These are phyloP conservation scores for Rhizophora apiculata DNA, from an alignment of 345 rosid genomes.

Conservation along the genomic window DNA sequence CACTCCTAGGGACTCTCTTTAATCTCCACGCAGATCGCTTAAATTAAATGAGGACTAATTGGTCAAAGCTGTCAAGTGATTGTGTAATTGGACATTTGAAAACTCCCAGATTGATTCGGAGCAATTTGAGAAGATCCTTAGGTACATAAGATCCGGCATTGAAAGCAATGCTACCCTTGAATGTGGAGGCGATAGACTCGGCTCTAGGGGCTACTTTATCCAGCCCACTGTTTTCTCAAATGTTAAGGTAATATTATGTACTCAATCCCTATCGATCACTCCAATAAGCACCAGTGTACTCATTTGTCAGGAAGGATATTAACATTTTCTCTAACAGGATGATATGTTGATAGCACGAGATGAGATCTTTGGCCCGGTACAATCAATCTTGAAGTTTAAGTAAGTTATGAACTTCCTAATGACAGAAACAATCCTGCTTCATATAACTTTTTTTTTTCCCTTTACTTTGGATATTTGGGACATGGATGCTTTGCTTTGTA, in stretches of 20 bases:
- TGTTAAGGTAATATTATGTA: constrained; percentile 47
- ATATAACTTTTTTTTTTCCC: too few relatives aligned
- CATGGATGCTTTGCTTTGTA: background rate
- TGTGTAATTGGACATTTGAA: background rate
- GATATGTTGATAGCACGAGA: constrained; percentile 88
- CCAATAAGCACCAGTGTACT: background rate
- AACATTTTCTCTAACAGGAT: constrained; percentile 43
- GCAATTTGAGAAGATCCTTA: constrained; percentile 71
- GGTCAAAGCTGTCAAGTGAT: background rate
- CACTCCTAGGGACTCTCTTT: background rate
- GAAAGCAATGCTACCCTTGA: constrained; percentile 85
- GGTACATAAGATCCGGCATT: constrained; percentile 69
- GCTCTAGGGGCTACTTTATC: constrained; percentile 71
- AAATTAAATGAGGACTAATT: background rate
- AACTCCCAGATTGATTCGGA: constrained; percentile 53
- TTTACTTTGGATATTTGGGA: too few relatives aligned
- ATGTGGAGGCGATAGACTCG: constrained; percentile 74
- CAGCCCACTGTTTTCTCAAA: constrained; percentile 95
- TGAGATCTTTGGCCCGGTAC: constrained; percentile 94
- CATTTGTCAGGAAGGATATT: background rate
- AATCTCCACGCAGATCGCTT: background rate
- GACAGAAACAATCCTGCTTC: too few relatives aligned
- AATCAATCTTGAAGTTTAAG: constrained; percentile 85
- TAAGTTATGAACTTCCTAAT: constrained; percentile 25
- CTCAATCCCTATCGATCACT: background rate